phyloP scores from a whole-genome alignment of 768 basidiomycete species.

The Amanita thiersii region DNA sequence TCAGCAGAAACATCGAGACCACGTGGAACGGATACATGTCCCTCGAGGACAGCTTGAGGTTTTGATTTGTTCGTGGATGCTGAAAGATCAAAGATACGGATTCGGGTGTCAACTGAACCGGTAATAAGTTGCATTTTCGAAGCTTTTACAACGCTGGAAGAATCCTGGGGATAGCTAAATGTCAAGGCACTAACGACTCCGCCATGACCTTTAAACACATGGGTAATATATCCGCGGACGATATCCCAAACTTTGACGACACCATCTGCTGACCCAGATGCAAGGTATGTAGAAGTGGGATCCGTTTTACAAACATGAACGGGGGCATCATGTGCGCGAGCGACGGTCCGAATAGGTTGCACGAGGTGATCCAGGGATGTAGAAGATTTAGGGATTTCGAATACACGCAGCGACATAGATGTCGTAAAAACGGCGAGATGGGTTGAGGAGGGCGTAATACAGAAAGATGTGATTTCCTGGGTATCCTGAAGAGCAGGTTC shows the following conservation, averaged over 20 bases:
- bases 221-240: constrained; percentile 79
- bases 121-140: constrained; percentile 76
- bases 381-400: constrained; percentile 56
- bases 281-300: constrained; percentile 83
- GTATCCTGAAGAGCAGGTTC: constrained; percentile 52
- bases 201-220: constrained; percentile 93
- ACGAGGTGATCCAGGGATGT: constrained; percentile 39
- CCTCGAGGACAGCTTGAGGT: constrained; percentile 80
- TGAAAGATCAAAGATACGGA: constrained; percentile 87
- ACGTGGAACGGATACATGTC: constrained; percentile 91
- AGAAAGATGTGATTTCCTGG: constrained; percentile 76
- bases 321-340: constrained; percentile 88
- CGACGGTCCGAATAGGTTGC: constrained; percentile 64
- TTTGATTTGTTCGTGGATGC: constrained; percentile 48
- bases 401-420: constrained; percentile 75
- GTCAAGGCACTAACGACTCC: constrained; percentile 91
- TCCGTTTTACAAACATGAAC: constrained; percentile 84
- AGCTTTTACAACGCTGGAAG: constrained; percentile 35
- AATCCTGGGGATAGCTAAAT: constrained; percentile 72
- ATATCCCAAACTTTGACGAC: constrained; percentile 97
- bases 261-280: constrained; percentile 94
- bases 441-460: constrained; percentile 67
- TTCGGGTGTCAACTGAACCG: constrained; percentile 84
- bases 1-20: constrained; percentile 81
- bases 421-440: constrained; percentile 77